Conservation (phyloP, 768 basidiomycete genomes). For the Scleroderma citrinum region DNA sequence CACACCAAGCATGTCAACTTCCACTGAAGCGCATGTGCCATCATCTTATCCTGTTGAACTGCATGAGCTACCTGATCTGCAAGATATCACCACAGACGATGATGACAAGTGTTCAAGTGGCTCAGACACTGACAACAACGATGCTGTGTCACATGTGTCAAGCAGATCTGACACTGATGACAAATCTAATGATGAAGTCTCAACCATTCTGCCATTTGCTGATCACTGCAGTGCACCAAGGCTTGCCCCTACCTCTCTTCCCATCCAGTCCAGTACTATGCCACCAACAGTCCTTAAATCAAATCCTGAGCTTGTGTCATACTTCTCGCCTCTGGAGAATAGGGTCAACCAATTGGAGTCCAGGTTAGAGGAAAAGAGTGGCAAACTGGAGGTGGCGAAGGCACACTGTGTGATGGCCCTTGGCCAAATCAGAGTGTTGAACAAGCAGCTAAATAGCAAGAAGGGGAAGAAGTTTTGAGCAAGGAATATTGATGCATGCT, state of each 20-base stretch:
- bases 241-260: not conserved
- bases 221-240: no score
- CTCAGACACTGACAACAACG: not conserved
- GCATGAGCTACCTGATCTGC: not conserved
- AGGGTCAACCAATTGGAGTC: not conserved
- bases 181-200: not conserved
- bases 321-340: not conserved
- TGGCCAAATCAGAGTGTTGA: not conserved
- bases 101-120: not conserved
- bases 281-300: not conserved
- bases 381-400: not conserved
- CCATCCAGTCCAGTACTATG: not conserved
- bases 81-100: not conserved
- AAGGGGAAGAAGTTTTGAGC: not conserved
- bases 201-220: no score
- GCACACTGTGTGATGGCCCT: not conserved
- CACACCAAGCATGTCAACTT: slow-evolving; percentile 17
- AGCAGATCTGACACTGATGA: no score
- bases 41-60: slow-evolving; percentile 8
- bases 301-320: not conserved
- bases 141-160: no score
- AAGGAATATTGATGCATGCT: not conserved
- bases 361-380: not conserved
- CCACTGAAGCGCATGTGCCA: slow-evolving; percentile 12
- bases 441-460: not conserved